A percentile compares a stretch with the other conserved stretches of the same genome.
These are phyloP conservation scores for Nidularia pulvinata DNA, from an alignment of 768 basidiomycete genomes.

Conservation along the genomic window DNA sequence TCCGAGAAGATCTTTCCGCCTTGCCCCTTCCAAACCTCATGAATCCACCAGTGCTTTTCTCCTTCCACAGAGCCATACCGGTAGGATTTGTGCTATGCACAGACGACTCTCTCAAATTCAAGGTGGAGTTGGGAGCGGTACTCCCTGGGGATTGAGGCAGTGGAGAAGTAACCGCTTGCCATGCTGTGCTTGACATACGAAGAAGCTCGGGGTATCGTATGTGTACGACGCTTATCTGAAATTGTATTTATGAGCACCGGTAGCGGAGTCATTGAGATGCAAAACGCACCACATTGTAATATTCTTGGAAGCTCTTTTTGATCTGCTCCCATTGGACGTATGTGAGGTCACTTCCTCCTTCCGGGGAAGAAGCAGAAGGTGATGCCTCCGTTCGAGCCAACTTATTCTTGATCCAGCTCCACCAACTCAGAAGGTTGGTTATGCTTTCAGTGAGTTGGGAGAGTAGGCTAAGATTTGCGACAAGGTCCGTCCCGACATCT, in stretches of 20 bases:
- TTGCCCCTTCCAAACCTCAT: too few species aligned
- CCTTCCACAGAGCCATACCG: too few species aligned
- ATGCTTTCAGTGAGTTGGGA: constrained; percentile 24
- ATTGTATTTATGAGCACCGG: not conserved
- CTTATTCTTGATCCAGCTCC: constrained; percentile 23
- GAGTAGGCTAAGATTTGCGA: constrained; percentile 33
- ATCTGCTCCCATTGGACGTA: constrained; percentile 16
- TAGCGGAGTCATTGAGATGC: not conserved
- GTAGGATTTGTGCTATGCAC: too few species aligned
- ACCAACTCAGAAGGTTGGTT: constrained; percentile 26
- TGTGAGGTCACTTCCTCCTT: constrained; percentile 1
- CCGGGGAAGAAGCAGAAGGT: constrained; percentile 4
- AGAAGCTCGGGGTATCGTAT: constrained; percentile 21
- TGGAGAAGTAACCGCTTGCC: constrained; percentile 16
- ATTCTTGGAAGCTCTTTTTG: constrained; percentile 19
- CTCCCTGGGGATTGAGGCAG: not conserved
- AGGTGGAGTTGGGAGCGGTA: not conserved
- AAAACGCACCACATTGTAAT: constrained; percentile 22
- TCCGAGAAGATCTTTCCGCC: too few species aligned
- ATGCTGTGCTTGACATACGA: constrained; percentile 20
- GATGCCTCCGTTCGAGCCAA: constrained; percentile 12
- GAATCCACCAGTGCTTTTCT: too few species aligned
- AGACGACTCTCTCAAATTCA: too few species aligned
- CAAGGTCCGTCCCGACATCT: constrained; percentile 33
- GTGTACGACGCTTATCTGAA: constrained; percentile 22